phyloP scores from a whole-genome alignment of 495 filamentous ascomycete species.

The Penicillium chermesinum region DNA sequence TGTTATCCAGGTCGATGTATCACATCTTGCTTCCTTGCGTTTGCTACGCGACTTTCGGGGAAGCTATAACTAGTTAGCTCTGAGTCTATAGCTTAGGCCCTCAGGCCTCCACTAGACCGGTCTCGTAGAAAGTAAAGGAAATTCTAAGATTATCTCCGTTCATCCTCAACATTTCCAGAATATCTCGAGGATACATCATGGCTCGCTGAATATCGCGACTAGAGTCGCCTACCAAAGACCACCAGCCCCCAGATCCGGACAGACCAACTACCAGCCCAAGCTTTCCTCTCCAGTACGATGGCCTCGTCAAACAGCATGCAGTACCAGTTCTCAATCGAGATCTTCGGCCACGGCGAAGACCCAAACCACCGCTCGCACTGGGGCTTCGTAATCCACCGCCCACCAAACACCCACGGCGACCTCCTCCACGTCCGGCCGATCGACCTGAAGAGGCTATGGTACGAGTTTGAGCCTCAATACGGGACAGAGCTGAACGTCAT shows the following conservation, averaged over 20 bases:
- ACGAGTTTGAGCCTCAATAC: slow-evolving; percentile 3
- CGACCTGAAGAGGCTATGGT: slow-evolving; percentile 10
- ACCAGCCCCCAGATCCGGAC: too few species aligned
- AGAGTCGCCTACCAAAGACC: too few species aligned
- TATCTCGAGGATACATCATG: too few species aligned
- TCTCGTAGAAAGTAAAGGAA: too few species aligned
- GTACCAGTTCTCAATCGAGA: slow-evolving; percentile 19
- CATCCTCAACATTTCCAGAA: too few species aligned
- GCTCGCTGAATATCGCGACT: too few species aligned
- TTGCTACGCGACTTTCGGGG: not conserved
- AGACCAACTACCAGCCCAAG: too few species aligned
- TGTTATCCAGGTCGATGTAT: not conserved
- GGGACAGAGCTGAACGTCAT: not conserved
- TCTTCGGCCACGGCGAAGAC: slow-evolving; percentile 19
- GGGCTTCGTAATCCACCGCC: slow-evolving; percentile 21
- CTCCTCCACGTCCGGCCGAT: slow-evolving; percentile 22
- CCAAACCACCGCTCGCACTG: slow-evolving; percentile 21
- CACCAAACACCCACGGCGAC: slow-evolving; percentile 16
- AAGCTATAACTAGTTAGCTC: too few species aligned
- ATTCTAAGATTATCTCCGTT: too few species aligned
- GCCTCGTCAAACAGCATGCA: slow-evolving; percentile 4
- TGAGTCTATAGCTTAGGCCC: too few species aligned
- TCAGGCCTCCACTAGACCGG: too few species aligned
- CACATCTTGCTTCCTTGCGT: not conserved
- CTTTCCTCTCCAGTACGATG: too few species aligned